These are phyloP conservation scores for Geotrichum klebahnii DNA, from an alignment of 1,139 yeast species.

Conservation along the genomic window DNA sequence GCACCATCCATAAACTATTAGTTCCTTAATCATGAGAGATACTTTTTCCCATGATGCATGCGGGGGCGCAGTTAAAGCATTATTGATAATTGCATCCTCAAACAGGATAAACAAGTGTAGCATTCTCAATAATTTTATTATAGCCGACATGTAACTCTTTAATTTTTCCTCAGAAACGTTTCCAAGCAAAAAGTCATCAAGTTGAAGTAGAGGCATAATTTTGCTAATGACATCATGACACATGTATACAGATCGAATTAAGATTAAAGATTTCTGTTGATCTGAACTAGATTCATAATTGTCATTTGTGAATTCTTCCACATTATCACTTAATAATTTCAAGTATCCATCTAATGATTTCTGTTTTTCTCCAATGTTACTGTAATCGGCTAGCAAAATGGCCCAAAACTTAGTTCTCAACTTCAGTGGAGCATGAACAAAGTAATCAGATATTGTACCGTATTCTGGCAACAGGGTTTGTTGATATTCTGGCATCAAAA, in stretches of 20 bases:
- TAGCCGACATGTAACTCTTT: slow-evolving; percentile 31
- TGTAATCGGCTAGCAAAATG: slow-evolving; percentile 60
- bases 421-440: slow-evolving; percentile 59
- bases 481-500: slow-evolving; percentile 40
- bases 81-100: slow-evolving; percentile 41
- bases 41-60: slow-evolving; percentile 38
- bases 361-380: slow-evolving; percentile 41
- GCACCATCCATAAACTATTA: slow-evolving; percentile 48
- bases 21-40: slow-evolving; percentile 49
- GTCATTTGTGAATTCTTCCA: slow-evolving; percentile 40
- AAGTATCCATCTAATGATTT: slow-evolving; percentile 56
- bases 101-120: slow-evolving; percentile 43
- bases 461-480: slow-evolving; percentile 36
- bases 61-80: slow-evolving; percentile 35
- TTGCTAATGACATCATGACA: slow-evolving; percentile 45
- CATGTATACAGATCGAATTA: slow-evolving; percentile 46
- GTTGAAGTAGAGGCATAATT: slow-evolving; percentile 30
- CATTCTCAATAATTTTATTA: slow-evolving; percentile 41
- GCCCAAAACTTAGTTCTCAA: slow-evolving; percentile 75
- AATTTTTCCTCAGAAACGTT: slow-evolving; percentile 22
- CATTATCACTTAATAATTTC: slow-evolving; percentile 45
- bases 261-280: slow-evolving; percentile 30
- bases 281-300: slow-evolving; percentile 25
- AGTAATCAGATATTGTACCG: slow-evolving; percentile 54
- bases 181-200: slow-evolving; percentile 26